Conservation (phyloP, 768 basidiomycete species). For the Collybiopsis confluens region DNA sequence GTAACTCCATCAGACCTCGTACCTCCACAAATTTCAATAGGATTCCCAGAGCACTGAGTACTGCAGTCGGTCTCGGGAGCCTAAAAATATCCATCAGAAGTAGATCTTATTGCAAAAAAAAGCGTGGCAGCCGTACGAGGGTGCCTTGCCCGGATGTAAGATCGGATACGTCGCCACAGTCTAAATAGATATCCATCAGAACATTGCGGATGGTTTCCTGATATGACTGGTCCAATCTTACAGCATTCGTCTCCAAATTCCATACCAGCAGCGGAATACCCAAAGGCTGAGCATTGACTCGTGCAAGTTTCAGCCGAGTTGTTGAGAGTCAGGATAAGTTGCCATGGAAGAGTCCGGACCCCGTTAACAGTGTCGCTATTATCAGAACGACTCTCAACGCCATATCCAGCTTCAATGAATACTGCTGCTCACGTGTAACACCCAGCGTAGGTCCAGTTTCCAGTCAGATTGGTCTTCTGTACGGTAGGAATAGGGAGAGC, state of each 20-base stretch:
- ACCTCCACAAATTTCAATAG: conserved; percentile 64
- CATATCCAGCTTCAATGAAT: background rate
- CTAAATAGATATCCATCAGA: conserved; percentile 29
- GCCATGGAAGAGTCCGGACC: conserved; percentile 52
- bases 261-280: conserved; percentile 66
- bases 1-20: too few relatives aligned
- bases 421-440: conserved; percentile 62
- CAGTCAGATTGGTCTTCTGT: conserved; percentile 55
- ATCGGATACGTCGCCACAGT: conserved; percentile 70
- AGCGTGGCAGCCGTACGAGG: background rate
- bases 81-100: background rate
- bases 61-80: conserved; percentile 40
- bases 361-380: conserved; percentile 21
- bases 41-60: conserved; percentile 65
- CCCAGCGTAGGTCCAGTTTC: conserved; percentile 60
- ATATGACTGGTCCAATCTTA: conserved; percentile 29
- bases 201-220: background rate
- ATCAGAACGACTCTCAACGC: background rate
- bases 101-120: background rate
- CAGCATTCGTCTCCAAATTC: conserved; percentile 66
- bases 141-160: conserved; percentile 23
- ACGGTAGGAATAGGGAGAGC: conserved; percentile 55
- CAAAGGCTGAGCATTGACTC: conserved; percentile 63
- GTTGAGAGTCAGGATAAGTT: conserved; percentile 54
- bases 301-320: conserved; percentile 65